phyloP scores from a whole-genome alignment of 306 rosid genomes.

The Cicer pinnatifidum region DNA sequence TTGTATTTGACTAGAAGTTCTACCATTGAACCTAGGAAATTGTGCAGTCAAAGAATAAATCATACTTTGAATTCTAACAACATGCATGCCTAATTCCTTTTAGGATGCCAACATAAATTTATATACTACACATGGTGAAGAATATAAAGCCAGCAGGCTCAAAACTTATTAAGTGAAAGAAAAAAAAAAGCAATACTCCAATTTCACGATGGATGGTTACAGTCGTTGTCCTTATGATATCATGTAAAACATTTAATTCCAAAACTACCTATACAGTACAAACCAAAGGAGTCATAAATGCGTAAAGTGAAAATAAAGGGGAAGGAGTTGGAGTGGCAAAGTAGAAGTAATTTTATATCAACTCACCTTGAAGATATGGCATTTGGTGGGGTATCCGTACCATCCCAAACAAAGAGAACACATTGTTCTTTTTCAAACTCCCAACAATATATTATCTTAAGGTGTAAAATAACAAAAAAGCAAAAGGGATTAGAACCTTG shows the following conservation, averaged over 20 bases:
- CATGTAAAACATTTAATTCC: neutral
- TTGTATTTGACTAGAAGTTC: no score
- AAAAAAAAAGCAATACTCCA: neutral
- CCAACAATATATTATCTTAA: constrained; percentile 61
- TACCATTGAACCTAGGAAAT: no score
- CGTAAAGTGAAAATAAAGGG: neutral
- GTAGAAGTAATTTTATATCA: constrained; percentile 23
- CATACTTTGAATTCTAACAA: neutral
- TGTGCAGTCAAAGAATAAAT: no score
- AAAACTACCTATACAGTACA: neutral
- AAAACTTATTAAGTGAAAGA: neutral
- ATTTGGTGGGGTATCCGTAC: constrained; percentile 68
- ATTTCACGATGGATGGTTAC: neutral
- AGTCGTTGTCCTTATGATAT: neutral
- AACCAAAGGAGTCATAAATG: neutral
- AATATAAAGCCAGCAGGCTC: neutral
- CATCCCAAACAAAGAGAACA: constrained; percentile 77
- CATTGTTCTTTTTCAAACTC: constrained; percentile 51
- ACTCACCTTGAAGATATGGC: constrained; percentile 57
- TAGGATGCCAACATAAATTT: neutral
- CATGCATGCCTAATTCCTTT: constrained; percentile 9
- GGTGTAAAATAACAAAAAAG: constrained; percentile 27
- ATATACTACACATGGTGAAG: neutral
- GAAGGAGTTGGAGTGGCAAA: constrained; percentile 3
- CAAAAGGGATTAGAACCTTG: constrained; percentile 9